Conservation (phyloP, 257 asterid genomes). For the Marsdenia floribunda region DNA sequence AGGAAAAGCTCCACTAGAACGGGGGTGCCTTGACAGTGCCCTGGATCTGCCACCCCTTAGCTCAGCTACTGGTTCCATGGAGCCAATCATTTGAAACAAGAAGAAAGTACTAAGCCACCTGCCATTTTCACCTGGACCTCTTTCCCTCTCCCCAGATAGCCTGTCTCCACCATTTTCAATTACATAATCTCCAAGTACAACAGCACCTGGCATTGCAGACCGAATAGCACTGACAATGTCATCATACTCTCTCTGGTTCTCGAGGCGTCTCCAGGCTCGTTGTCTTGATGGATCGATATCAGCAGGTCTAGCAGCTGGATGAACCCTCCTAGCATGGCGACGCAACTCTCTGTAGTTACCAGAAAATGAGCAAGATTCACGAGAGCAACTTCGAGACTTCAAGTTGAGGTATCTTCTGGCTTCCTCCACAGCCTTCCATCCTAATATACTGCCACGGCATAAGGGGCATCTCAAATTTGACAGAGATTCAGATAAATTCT, state of each 20-base stretch:
- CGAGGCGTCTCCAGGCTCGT: slow-evolving; percentile 72
- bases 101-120: slow-evolving; percentile 66
- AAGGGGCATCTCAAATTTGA: slow-evolving; percentile 68
- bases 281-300: slow-evolving; percentile 77
- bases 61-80: slow-evolving; percentile 52
- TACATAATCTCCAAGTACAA: slow-evolving; percentile 82
- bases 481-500: slow-evolving; percentile 29
- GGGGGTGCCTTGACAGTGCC: slow-evolving; percentile 54
- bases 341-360: slow-evolving; percentile 79
- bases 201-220: slow-evolving; percentile 84
- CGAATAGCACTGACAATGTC: slow-evolving; percentile 76
- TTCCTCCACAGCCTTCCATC: slow-evolving; percentile 78
- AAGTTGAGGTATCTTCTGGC: slow-evolving; percentile 68
- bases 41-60: slow-evolving; percentile 64
- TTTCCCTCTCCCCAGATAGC: slow-evolving; percentile 31
- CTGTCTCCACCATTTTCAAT: slow-evolving; percentile 64
- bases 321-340: slow-evolving; percentile 75
- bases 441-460: slow-evolving; percentile 74
- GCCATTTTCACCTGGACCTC: slow-evolving; percentile 41
- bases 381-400: slow-evolving; percentile 72
- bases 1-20: slow-evolving; percentile 39
- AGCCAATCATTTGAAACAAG: slow-evolving; percentile 81
- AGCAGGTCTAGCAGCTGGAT: slow-evolving; percentile 77
- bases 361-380: slow-evolving; percentile 58
- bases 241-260: slow-evolving; percentile 68